Conservation (phyloP, 495 filamentous ascomycete species). For the Hypoxylon fuscum region DNA sequence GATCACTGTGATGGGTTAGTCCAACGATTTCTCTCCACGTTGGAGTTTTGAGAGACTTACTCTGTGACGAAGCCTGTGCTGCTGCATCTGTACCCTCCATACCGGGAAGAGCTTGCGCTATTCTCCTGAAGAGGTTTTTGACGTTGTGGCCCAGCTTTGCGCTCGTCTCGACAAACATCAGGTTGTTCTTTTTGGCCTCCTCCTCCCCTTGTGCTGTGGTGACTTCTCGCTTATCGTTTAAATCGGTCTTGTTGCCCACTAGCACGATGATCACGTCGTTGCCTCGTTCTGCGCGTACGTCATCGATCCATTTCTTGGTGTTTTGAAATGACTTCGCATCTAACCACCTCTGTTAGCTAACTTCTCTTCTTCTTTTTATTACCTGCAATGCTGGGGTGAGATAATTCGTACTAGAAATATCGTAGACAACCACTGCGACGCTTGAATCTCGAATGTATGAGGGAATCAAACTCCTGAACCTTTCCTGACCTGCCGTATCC, state of each 20-base stretch:
- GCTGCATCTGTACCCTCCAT: slow-evolving; percentile 89
- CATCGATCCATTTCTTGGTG: slow-evolving; percentile 98
- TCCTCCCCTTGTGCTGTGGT: slow-evolving; percentile 95
- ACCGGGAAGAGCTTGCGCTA: slow-evolving; percentile 95
- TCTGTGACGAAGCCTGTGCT: slow-evolving; percentile 70
- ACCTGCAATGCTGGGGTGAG: background rate
- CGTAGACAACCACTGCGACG: slow-evolving; percentile 97
- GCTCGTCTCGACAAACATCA: slow-evolving; percentile 99
- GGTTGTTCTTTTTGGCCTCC: slow-evolving; percentile 94
- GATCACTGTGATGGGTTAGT: slow-evolving; percentile 71
- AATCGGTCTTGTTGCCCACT: slow-evolving; percentile 98
- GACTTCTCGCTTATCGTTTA: slow-evolving; percentile 96
- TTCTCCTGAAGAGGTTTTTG: slow-evolving; percentile 93
- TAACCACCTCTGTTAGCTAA: slow-evolving; percentile 42
- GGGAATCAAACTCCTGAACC: slow-evolving; percentile 95
- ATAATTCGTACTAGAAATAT: slow-evolving; percentile 78
- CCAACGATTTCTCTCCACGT: slow-evolving; percentile 28
- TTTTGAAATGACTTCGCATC: slow-evolving; percentile 95
- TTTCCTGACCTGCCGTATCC: slow-evolving; percentile 98
- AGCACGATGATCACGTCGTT: slow-evolving; percentile 99
- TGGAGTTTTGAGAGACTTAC: slow-evolving; percentile 48
- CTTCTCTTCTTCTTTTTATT: background rate
- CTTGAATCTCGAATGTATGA: slow-evolving; percentile 98
- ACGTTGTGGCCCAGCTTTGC: slow-evolving; percentile 98
- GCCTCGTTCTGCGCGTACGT: slow-evolving; percentile 93